phyloP scores from a whole-genome alignment of 129 eudicot genomes.

The Artemisia annua region DNA sequence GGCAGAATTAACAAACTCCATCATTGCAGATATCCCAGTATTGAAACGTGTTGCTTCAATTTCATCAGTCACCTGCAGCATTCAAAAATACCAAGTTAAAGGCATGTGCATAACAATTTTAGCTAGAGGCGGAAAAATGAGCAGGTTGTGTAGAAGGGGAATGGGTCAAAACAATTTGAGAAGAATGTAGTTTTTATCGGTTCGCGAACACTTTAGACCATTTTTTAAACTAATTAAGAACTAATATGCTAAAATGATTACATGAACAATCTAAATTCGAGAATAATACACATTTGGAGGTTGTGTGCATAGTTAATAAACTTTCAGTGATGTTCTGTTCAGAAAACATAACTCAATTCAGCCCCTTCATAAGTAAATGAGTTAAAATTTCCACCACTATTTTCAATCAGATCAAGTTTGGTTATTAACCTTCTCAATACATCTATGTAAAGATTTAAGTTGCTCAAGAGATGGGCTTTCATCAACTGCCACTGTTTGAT shows the following conservation, averaged over 20 bases:
- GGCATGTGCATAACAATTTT: not conserved
- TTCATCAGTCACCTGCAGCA: conserved; percentile 77
- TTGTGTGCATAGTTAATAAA: too few species aligned
- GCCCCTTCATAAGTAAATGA: too few species aligned
- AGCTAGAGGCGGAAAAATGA: not conserved
- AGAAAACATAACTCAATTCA: too few species aligned
- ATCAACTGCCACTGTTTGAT: conserved; percentile 63
- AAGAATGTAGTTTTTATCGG: too few species aligned
- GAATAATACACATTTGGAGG: too few species aligned
- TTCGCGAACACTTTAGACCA: too few species aligned
- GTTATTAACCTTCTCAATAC: conserved; percentile 68
- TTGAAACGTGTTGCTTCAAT: conserved; percentile 93
- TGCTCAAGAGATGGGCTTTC: conserved; percentile 82
- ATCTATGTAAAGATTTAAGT: conserved; percentile 80
- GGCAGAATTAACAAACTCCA: conserved; percentile 94
- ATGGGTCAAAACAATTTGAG: too few species aligned
- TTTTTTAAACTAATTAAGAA: too few species aligned
- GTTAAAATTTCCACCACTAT: too few species aligned
- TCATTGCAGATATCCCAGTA: conserved; percentile 98
- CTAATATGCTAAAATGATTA: too few species aligned
- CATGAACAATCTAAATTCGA: too few species aligned
- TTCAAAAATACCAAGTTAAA: conserved; percentile 17
- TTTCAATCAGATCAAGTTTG: not conserved
- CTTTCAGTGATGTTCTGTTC: not conserved
- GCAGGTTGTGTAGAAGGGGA: too few species aligned